Percentiles rank a stretch among this genome's conserved stretches.
These are phyloP conservation scores for Microcyclosporella mali DNA, from an alignment of 2,329 filamentous ascomycete genomes.

Conservation along the genomic window DNA sequence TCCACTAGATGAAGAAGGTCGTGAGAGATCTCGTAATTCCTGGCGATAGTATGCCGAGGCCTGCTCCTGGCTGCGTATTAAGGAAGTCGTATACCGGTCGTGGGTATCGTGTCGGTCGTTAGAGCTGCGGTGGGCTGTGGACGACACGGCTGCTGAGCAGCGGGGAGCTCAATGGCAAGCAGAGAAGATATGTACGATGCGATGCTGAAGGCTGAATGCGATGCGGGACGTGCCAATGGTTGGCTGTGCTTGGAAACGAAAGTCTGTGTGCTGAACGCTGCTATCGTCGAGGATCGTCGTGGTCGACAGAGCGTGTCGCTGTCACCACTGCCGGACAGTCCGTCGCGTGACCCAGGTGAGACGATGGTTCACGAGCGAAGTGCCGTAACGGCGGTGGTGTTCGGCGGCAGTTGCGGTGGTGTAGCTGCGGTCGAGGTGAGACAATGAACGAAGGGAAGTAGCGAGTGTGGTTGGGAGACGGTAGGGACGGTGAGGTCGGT, in stretches of 20 bases:
- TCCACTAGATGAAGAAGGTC: conserved; percentile 48
- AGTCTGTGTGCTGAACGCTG: neutral
- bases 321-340: neutral
- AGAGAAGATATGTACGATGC: neutral
- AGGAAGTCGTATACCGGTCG: conserved; percentile 49
- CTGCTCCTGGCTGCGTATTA: conserved; percentile 45
- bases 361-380: neutral
- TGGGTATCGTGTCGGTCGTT: conserved; percentile 50
- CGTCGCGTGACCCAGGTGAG: conserved; percentile 1
- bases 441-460: neutral
- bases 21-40: conserved; percentile 33
- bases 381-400: neutral
- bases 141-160: conserved; percentile 37
- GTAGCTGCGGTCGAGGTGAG: neutral
- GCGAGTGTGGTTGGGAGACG: neutral
- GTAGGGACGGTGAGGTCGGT: neutral
- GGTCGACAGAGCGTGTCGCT: neutral
- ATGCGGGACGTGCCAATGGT: neutral
- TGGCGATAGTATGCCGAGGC: conserved; percentile 25
- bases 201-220: too few species aligned
- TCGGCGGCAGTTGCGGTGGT: too few species aligned
- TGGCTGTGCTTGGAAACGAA: too few species aligned
- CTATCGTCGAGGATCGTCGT: neutral
- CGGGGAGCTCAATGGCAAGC: conserved; percentile 2
- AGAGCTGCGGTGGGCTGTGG: conserved; percentile 36